These are phyloP conservation scores for Candida pseudoglaebosa DNA, from an alignment of 805 yeast genomes.

Conservation along the genomic window DNA sequence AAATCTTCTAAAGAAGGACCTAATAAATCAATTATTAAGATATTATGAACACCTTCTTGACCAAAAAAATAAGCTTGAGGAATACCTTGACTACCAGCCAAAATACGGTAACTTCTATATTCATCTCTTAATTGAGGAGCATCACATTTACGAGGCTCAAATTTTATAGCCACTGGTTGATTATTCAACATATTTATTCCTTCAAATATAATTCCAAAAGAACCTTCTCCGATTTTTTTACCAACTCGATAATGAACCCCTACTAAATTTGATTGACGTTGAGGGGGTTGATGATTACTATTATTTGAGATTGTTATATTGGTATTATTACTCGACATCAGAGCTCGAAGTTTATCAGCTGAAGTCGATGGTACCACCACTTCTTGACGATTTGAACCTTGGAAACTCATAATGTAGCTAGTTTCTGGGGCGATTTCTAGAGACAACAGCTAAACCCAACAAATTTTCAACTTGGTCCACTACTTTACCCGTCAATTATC, in stretches of 20 bases:
- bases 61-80: constrained; percentile 98
- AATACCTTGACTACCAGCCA: constrained; percentile 78
- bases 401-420: too few species aligned
- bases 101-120: constrained; percentile 87
- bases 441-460: too few species aligned
- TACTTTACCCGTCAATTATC: too few species aligned
- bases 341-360: neutral
- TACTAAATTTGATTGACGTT: constrained; percentile 39
- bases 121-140: constrained; percentile 98
- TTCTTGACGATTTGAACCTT: too few species aligned
- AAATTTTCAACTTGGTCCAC: too few species aligned
- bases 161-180: constrained; percentile 92
- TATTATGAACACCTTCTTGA: constrained; percentile 96
- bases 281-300: neutral
- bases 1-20: constrained; percentile 96
- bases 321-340: neutral
- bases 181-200: constrained; percentile 91
- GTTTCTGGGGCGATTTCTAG: too few species aligned
- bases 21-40: constrained; percentile 85
- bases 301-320: neutral
- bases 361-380: too few species aligned
- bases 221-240: constrained; percentile 97
- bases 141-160: constrained; percentile 94
- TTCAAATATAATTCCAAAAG: constrained; percentile 96
- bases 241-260: constrained; percentile 97